A percentile compares a stretch with the other conserved stretches of the same genome.
Evolutionary conservation across 164 flowering plant species (phyloP).

Genomic region (Tetrastigma voinierianum): DNA sequence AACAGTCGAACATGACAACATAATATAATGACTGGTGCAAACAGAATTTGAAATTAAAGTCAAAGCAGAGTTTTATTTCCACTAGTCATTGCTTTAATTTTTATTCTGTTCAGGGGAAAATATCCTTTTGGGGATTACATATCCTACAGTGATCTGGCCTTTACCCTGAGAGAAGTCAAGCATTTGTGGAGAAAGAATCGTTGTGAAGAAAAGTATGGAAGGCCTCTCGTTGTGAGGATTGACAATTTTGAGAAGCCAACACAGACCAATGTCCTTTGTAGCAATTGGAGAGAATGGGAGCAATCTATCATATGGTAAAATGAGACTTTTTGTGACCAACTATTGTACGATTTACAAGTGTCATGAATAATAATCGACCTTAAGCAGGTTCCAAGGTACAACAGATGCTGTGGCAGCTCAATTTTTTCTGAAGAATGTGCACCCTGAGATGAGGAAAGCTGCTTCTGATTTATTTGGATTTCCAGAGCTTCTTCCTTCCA

Average conservation of each 20-base stretch:
- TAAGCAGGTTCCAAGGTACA: conserved; percentile 80
- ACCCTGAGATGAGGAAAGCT: conserved; percentile 65
- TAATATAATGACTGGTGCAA: not conserved
- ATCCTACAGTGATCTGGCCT: conserved; percentile 63
- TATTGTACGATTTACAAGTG: not conserved
- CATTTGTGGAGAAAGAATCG: conserved; percentile 86
- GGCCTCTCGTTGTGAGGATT: conserved; percentile 63
- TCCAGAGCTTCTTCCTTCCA: conserved; percentile 40
- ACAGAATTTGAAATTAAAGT: not conserved
- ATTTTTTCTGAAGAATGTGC: conserved; percentile 89
- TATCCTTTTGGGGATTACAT: conserved; percentile 91
- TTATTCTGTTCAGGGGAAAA: conserved; percentile 63
- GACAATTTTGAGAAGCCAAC: conserved; percentile 91
- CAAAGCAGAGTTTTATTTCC: not conserved
- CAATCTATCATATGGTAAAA: conserved; percentile 90
- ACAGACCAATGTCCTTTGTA: conserved; percentile 77
- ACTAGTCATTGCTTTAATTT: conserved; percentile 4
- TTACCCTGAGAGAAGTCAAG: conserved; percentile 86
- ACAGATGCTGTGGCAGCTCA: conserved; percentile 91
- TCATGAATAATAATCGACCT: not conserved
- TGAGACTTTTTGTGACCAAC: not conserved
- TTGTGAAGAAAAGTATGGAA: conserved; percentile 56
- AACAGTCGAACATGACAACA: no score
- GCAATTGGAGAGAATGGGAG: conserved; percentile 85
- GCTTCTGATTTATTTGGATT: conserved; percentile 73